Percentiles rank a stretch among this genome's conserved stretches.
Conservation (phyloP, 768 basidiomycete species). For the Punctularia strigosozonata region DNA sequence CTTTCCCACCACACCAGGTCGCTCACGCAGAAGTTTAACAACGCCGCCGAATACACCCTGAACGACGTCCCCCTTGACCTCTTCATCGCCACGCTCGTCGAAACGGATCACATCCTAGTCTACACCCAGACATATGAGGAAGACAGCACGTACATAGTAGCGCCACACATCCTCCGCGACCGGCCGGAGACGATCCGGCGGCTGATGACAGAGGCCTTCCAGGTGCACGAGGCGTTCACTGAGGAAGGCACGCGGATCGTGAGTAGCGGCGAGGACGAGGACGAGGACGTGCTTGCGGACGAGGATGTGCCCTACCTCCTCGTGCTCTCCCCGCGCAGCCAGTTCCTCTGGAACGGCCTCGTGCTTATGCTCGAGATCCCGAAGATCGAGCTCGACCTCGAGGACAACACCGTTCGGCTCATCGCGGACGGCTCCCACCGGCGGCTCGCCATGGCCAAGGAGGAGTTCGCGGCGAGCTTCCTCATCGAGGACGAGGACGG, state of each 20-base stretch:
- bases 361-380: constrained; percentile 71
- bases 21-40: constrained; percentile 79
- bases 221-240: constrained; percentile 48
- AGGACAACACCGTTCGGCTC: constrained; percentile 83
- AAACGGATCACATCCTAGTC: constrained; percentile 86
- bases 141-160: constrained; percentile 88
- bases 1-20: constrained; percentile 27
- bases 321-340: constrained; percentile 70
- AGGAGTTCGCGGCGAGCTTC: constrained; percentile 60
- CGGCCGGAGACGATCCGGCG: constrained; percentile 66
- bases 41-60: constrained; percentile 83
- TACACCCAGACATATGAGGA: constrained; percentile 82
- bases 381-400: constrained; percentile 68
- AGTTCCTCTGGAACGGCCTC: constrained; percentile 87
- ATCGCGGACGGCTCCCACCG: constrained; percentile 83
- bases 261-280: constrained; percentile 25
- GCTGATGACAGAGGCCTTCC: constrained; percentile 79
- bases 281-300: constrained; percentile 41
- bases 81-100: constrained; percentile 71
- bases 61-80: constrained; percentile 61
- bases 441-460: constrained; percentile 65
- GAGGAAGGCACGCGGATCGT: constrained; percentile 39
- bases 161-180: constrained; percentile 63
- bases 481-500: constrained; percentile 52
- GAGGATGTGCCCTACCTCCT: constrained; percentile 66